Base-by-base conservation (phyloP, 495 filamentous ascomycete genomes). In the Penicillium parvum region DNA sequence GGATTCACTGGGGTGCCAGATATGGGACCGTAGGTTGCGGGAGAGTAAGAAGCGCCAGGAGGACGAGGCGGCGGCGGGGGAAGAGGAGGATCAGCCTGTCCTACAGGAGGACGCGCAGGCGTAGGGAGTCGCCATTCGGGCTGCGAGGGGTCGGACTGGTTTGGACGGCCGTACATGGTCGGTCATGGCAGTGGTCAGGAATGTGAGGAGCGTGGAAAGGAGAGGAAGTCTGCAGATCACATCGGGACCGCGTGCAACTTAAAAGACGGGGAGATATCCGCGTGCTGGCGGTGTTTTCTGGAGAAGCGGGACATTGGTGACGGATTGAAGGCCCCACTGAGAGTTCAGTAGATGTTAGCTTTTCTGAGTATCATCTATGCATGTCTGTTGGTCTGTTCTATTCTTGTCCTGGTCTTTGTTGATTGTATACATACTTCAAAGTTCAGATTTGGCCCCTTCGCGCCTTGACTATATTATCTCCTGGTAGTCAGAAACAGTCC, bases 91-190 rank as follows among this genome's bases (percentile, higher is more conserved):
- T 52, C 51, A 16, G 48, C 43, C 29, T 47, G 47, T 15, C 46
- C 58, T 14, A 46, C 50, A 2, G 57, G 30, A 11, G 30, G 40
- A 22, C 50, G 50, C 9, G 60, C 25, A 23, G 65, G 50, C 9
- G 58, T 22, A 23, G 65, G 45, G 12, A 59, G 43, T 41, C 62
- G 65, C 70, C 70, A 74, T 70, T 74, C 68, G 22, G 70, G 70
- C 36, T 66, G 61, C n/a, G 62, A 47, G 23, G 65, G 52, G 26
- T 43, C 41, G 7, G 43, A 29, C 16, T 37, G 52, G 16, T 48
- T 40, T n/a, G 49, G 53, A 14, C 49, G 39, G 4, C 60, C 58
- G 41, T 64, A 59, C 62, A 65, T 68, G 21, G 8, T 51, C 10
- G 38, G 2, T 33, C 38, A 40, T 54, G 19, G 26, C 40, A 27